Evolutionary conservation across 305 asterid genomes (phyloP).

Genomic region (Fraxinus sp.): DNA sequence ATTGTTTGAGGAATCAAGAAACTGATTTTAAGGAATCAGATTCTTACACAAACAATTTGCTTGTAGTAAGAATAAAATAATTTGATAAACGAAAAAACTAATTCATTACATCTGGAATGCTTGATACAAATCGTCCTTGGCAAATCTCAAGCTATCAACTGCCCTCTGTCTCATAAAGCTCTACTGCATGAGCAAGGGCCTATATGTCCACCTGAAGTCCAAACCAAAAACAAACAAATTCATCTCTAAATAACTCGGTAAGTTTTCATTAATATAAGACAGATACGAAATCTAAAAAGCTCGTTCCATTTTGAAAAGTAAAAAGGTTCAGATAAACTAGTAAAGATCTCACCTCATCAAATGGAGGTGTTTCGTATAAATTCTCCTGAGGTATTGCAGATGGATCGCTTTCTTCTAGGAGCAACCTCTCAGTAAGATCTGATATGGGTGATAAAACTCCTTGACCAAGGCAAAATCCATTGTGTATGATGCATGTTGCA

Average conservation of each 20-base stretch:
- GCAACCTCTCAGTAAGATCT: conserved; percentile 89
- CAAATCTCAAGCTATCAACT: conserved; percentile 86
- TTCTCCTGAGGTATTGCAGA: conserved; percentile 77
- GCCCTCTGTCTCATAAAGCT: conserved; percentile 91
- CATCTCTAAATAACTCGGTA: not conserved
- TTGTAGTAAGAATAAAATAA: not conserved
- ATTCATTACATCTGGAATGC: conserved; percentile 65
- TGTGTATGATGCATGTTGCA: conserved; percentile 72
- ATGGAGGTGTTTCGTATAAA: conserved; percentile 82
- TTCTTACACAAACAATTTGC: not conserved
- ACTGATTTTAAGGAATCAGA: too few relatives aligned
- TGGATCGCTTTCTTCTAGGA: conserved; percentile 92
- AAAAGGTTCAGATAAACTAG: not conserved
- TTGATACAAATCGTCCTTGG: conserved; percentile 82
- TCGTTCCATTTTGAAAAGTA: not conserved
- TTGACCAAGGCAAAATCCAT: conserved; percentile 79
- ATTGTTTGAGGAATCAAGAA: too few relatives aligned
- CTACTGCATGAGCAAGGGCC: conserved; percentile 98
- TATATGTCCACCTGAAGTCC: conserved; percentile 79
- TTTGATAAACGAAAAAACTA: not conserved
- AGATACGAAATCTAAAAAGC: conserved; percentile 12
- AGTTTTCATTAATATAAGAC: not conserved
- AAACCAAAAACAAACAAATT: conserved; percentile 22
- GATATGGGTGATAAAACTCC: conserved; percentile 82
- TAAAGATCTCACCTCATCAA: conserved; percentile 73